Conservation (phyloP, 2,329 filamentous ascomycete genomes). For the Scedosporium dehoogii region DNA sequence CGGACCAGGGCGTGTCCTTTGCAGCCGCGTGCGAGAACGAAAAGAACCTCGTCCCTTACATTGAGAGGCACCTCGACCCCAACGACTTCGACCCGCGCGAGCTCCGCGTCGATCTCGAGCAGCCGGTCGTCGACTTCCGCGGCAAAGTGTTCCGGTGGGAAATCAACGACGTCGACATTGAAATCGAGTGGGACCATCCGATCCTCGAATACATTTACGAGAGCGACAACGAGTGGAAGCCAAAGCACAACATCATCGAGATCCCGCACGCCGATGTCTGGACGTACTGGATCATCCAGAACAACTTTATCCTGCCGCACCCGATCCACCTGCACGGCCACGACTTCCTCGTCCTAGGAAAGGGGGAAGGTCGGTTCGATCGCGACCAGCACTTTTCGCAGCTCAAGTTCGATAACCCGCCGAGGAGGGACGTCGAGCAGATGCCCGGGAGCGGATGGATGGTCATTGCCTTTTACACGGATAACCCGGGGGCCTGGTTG, state of each 20-base stretch:
- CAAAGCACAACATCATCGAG: conserved; percentile 13
- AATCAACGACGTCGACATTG: conserved; percentile 21
- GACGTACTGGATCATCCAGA: conserved; percentile 23
- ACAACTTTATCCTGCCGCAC: conserved; percentile 22
- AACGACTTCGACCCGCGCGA: conserved; percentile 16
- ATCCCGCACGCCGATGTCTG: conserved; percentile 14
- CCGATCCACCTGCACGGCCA: conserved; percentile 38
- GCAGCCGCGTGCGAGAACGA: conserved; percentile 13
- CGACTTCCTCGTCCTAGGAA: conserved; percentile 22
- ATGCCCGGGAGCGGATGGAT: conserved; percentile 32
- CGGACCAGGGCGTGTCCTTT: conserved; percentile 15
- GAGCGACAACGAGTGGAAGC: conserved; percentile 11
- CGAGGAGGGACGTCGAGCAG: conserved; percentile 34
- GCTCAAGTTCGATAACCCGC: conserved; percentile 29
- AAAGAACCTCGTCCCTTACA: conserved; percentile 14
- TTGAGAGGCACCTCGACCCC: conserved; percentile 15
- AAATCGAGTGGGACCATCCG: conserved; percentile 28
- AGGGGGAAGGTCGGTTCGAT: conserved; percentile 11
- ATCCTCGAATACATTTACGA: conserved; percentile 19
- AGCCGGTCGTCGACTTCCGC: conserved; percentile 10
- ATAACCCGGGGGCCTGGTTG: conserved; percentile 40
- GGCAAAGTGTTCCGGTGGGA: conserved; percentile 17
- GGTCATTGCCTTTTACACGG: conserved; percentile 34
- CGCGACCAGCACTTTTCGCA: conserved; percentile 12
- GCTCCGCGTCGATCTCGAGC: conserved; percentile 13